Evolutionary conservation across 2,329 filamentous ascomycete genomes (phyloP).

Genomic region (Mycosphaerella sp.): DNA sequence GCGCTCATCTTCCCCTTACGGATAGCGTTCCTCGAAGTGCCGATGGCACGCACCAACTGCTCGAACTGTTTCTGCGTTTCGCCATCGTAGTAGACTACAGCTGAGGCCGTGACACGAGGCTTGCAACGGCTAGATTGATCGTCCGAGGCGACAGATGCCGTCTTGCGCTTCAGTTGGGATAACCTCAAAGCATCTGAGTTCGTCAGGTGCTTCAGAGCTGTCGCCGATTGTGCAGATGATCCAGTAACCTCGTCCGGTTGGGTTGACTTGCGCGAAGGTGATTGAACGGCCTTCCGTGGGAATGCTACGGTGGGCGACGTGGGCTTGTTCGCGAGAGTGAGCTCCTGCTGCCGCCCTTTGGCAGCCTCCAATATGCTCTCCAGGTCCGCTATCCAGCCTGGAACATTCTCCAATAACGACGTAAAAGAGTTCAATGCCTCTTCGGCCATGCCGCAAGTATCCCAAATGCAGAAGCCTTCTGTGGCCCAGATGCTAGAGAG

Average conservation of each 20-base stretch:
- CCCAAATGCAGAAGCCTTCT: background rate
- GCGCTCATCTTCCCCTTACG: slow-evolving; percentile 82
- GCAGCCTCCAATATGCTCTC: slow-evolving; percentile 26
- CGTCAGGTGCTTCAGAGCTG: slow-evolving; percentile 25
- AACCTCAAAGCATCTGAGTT: slow-evolving; percentile 27
- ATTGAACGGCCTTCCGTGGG: slow-evolving; percentile 15
- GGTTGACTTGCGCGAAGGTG: slow-evolving; percentile 24
- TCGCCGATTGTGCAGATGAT: slow-evolving; percentile 3
- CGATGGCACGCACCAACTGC: slow-evolving; percentile 72
- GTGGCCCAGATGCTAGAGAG: background rate
- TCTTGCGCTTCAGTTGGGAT: slow-evolving; percentile 39
- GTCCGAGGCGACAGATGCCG: slow-evolving; percentile 38
- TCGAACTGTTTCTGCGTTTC: slow-evolving; percentile 80
- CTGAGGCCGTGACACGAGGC: slow-evolving; percentile 65
- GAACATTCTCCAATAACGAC: slow-evolving; percentile 28
- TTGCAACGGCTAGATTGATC: slow-evolving; percentile 42
- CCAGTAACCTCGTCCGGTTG: slow-evolving; percentile 4
- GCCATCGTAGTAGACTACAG: slow-evolving; percentile 88
- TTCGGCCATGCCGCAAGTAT: slow-evolving; percentile 26
- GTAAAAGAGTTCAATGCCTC: slow-evolving; percentile 29
- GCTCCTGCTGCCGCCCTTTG: slow-evolving; percentile 25
- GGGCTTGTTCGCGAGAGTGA: slow-evolving; percentile 23
- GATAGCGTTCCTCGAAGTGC: slow-evolving; percentile 72
- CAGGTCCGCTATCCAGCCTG: slow-evolving; percentile 31
- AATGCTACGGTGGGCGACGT: slow-evolving; percentile 5